Conservation (phyloP, 768 basidiomycete genomes). For the Lyophyllum shimeji region DNA sequence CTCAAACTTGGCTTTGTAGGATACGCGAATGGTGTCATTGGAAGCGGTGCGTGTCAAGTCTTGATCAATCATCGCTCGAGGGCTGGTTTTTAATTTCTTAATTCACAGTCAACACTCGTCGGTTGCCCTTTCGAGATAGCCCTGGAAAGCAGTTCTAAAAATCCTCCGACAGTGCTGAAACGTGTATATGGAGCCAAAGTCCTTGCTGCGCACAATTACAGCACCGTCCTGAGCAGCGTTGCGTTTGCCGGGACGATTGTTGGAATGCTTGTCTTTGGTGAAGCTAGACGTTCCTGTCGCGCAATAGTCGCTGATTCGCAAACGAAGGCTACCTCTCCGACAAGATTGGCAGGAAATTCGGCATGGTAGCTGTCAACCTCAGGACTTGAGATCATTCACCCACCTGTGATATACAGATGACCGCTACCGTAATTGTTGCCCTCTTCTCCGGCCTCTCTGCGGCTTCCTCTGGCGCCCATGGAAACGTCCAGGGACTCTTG, state of each 20-base stretch:
- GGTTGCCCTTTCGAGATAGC: constrained; percentile 20
- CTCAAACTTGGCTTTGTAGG: constrained; percentile 38
- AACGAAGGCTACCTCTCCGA: constrained; percentile 71
- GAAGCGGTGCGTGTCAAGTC: constrained; percentile 52
- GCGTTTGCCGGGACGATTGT: constrained; percentile 86
- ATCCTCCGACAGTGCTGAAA: constrained; percentile 51
- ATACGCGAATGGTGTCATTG: constrained; percentile 81
- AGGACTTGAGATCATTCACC: background rate
- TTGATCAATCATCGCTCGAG: background rate
- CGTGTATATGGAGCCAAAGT: constrained; percentile 65
- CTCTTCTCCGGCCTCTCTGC: constrained; percentile 84
- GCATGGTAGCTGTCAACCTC: constrained; percentile 60
- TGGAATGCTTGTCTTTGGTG: constrained; percentile 79
- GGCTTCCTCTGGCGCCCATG: constrained; percentile 76
- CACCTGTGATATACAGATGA: constrained; percentile 50
- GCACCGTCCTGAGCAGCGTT: constrained; percentile 62
- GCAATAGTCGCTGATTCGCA: background rate
- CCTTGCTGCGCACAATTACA: constrained; percentile 55
- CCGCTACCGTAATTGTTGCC: constrained; percentile 80
- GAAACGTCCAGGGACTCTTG: constrained; percentile 67
- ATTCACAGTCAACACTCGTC: constrained; percentile 64
- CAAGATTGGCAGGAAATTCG: constrained; percentile 83
- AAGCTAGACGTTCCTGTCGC: constrained; percentile 3
- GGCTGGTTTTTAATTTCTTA: background rate
- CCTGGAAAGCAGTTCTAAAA: background rate